phyloP scores from a whole-genome alignment of 108 stramenopile genomes.

The Skeletonema marinoi region DNA sequence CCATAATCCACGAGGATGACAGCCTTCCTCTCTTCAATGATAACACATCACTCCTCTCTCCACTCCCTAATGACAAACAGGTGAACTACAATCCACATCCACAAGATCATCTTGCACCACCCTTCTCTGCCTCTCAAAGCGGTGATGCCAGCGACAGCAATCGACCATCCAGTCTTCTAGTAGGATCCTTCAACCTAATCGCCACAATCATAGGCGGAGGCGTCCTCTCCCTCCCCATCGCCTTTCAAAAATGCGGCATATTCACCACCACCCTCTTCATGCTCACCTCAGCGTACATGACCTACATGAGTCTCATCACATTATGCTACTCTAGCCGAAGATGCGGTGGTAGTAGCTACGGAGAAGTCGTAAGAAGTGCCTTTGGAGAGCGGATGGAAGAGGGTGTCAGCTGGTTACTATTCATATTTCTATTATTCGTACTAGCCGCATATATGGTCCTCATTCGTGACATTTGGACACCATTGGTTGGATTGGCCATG shows the following conservation, averaged over 20 bases:
- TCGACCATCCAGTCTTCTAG: constrained; percentile 55
- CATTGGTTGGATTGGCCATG: constrained; percentile 28
- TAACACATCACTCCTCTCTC: not conserved
- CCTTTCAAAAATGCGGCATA: constrained; percentile 52
- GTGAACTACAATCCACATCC: constrained; percentile 12
- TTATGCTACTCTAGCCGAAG: constrained; percentile 70
- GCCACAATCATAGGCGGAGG: constrained; percentile 76
- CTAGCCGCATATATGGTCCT: constrained; percentile 85
- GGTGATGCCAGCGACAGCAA: not conserved
- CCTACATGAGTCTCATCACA: constrained; percentile 65
- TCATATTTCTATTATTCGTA: constrained; percentile 71
- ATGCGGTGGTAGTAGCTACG: constrained; percentile 74
- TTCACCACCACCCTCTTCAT: constrained; percentile 46
- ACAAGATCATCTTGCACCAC: constrained; percentile 33
- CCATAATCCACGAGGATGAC: constrained; percentile 2
- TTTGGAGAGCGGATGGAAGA: constrained; percentile 69
- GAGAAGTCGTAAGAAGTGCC: constrained; percentile 64
- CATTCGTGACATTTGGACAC: constrained; percentile 76
- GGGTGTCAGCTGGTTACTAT: constrained; percentile 54
- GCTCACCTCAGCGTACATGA: constrained; percentile 48
- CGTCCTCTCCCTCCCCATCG: constrained; percentile 61
- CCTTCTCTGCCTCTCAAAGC: constrained; percentile 11
- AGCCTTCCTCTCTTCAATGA: not conserved
- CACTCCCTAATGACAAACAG: no score
- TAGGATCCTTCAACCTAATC: constrained; percentile 80